phyloP scores from a whole-genome alignment of 805 yeast genomes.

The Candida awuae region DNA sequence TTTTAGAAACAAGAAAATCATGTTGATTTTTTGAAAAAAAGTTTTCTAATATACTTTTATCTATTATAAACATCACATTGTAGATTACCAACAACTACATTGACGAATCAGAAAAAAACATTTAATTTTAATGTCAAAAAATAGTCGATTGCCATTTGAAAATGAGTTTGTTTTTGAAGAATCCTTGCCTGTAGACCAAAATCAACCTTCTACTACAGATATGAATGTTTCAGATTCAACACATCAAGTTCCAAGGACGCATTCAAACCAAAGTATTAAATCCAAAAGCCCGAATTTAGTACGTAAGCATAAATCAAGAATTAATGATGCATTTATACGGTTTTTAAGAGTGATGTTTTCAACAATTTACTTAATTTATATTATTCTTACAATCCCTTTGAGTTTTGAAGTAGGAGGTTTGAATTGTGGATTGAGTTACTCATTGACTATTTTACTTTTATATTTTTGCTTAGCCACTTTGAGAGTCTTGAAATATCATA shows the following conservation, averaged over 20 bases:
- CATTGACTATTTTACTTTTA: slow-evolving; percentile 60
- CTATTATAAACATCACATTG: too few relatives aligned
- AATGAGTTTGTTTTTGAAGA: too few relatives aligned
- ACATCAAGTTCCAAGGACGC: slow-evolving; percentile 3
- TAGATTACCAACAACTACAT: too few relatives aligned
- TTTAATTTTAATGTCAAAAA: too few relatives aligned
- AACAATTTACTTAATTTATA: slow-evolving; percentile 54
- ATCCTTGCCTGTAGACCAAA: too few relatives aligned
- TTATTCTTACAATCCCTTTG: slow-evolving; percentile 78
- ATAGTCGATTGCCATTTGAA: too few relatives aligned
- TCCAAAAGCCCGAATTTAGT: not conserved
- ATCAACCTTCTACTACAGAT: too few relatives aligned
- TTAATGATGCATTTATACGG: slow-evolving; percentile 12
- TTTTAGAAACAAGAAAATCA: not conserved
- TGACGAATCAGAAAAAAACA: too few relatives aligned
- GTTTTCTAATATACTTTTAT: too few relatives aligned
- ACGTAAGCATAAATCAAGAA: not conserved
- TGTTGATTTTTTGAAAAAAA: too few relatives aligned
- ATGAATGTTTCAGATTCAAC: too few relatives aligned
- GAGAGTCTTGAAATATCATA: slow-evolving; percentile 44
- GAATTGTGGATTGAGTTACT: slow-evolving; percentile 79
- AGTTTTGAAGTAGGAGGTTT: slow-evolving; percentile 93
- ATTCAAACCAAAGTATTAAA: slow-evolving; percentile 1
- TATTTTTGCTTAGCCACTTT: slow-evolving; percentile 70
- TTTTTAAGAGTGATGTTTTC: slow-evolving; percentile 37